Evolutionary conservation across 768 basidiomycete species (phyloP), one percentile per base, ranked within the genome.

Genomic region (Butyriboletus loyo): DNA sequence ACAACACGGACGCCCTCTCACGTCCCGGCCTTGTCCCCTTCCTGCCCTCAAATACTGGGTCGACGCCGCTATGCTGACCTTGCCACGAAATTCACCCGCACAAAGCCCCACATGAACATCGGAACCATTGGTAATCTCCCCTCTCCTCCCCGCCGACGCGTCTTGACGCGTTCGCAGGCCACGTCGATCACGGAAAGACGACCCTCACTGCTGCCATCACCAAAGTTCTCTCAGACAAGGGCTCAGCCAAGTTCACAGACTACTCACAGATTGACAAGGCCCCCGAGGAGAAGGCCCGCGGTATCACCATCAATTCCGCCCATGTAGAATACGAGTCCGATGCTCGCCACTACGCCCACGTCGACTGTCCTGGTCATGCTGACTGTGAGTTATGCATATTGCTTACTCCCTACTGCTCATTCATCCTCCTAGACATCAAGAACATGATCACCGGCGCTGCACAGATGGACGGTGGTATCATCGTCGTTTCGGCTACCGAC

Each of bases 371-470:
- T 14, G 92, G 92, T 67, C 93, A 96, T 68, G 92, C 93, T 51
- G 93, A 96, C 78, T 96, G 92, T 91, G 50, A 65, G 87, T 69
- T 25, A 19, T 51, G 30, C 34, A 34, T 34, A 9, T 55, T 51
- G 8, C 32, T n/a, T 14, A 34, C 25, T 19, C 17, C 31, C 24
- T 3, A 7, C 34, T 35, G 17, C 56, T 68, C 43, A 62, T 34
- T 1, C n/a, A 7, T 42, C 22, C 36, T 34, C 24, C 14, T 57
- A 92, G 91, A 92, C 73, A 92, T 93, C 66, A 92, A 96, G 72
- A 97, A 97, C 80, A 97, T 97, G 94, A 98, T 98, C 66, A 98
- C 96, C 43, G 95, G 95, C 70, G 95, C 95, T 50, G 94, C 96
- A 31, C 95, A 97, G 68, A 96, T 98, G 87, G 95, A 98, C 62